A percentile compares a stretch with the other conserved stretches of the same genome.
phyloP scores from a whole-genome alignment of 2,329 filamentous ascomycete species.

The Diplodia sapinea region DNA sequence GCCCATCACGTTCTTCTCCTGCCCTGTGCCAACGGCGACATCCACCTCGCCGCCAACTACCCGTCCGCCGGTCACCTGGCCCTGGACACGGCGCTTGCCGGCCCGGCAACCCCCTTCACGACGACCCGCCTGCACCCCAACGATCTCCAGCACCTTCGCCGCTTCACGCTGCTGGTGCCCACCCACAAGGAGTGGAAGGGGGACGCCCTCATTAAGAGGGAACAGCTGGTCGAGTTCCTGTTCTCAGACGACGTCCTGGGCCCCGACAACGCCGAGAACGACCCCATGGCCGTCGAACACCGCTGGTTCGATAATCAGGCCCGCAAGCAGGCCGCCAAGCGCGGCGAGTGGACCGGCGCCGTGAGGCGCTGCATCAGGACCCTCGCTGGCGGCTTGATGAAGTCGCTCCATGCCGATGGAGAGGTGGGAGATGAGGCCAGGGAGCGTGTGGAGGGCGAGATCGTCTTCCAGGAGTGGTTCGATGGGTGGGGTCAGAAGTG shows the following conservation, averaged over 20 bases:
- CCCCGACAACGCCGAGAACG: neutral
- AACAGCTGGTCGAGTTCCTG: neutral
- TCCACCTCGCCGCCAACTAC: constrained; percentile 23
- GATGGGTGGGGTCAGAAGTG: too few relatives aligned
- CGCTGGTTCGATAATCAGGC: neutral
- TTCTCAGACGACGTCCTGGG: neutral
- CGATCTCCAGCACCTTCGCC: neutral
- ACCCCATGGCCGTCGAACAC: neutral
- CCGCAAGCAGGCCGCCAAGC: too few relatives aligned
- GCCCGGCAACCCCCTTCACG: neutral
- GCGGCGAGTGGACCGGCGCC: neutral
- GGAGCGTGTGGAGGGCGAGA: too few relatives aligned
- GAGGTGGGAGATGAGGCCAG: too few relatives aligned
- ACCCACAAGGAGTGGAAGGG: neutral
- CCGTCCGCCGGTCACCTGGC: neutral
- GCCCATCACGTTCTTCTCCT: constrained; percentile 1
- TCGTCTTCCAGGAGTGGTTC: too few relatives aligned
- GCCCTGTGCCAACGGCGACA: constrained; percentile 13
- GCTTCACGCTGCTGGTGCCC: constrained; percentile 1
- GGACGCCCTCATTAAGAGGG: neutral
- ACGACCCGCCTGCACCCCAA: constrained; percentile 8
- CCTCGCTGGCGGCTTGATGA: too few relatives aligned
- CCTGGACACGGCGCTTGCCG: neutral
- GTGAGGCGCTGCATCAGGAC: neutral
- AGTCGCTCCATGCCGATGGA: too few relatives aligned